phyloP scores from a whole-genome alignment of 345 rosid species.

The Hypericum androsaemum region DNA sequence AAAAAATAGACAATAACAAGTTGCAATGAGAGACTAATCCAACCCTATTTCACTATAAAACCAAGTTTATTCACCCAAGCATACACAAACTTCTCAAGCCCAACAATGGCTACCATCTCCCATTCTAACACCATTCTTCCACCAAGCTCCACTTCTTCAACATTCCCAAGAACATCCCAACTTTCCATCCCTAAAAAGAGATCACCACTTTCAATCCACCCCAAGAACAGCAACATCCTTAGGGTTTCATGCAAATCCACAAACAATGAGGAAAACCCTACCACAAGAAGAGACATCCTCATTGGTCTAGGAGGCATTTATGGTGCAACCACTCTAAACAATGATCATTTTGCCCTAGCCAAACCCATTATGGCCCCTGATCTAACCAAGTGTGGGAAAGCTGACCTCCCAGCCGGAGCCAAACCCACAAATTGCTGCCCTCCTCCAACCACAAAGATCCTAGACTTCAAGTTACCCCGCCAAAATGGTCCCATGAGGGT shows the following conservation, averaged over 20 bases:
- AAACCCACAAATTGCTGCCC: conserved; percentile 3
- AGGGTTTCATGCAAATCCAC: not conserved
- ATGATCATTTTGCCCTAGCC: not conserved
- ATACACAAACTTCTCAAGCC: no score
- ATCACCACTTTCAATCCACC: no score
- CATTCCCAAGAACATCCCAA: no score
- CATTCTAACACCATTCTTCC: no score
- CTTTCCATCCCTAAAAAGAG: no score
- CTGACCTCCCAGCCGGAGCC: not conserved
- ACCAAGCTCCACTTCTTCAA: no score
- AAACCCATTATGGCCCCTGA: not conserved
- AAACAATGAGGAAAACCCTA: not conserved
- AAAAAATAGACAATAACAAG: no score
- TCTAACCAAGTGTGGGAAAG: not conserved
- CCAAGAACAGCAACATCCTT: no score
- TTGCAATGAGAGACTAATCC: no score
- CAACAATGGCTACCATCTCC: no score
- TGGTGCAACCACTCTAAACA: not conserved
- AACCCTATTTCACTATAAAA: no score
- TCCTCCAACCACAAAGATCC: not conserved
- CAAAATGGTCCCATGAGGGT: not conserved
- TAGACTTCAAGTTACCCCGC: not conserved
- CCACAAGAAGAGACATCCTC: not conserved
- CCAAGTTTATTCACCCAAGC: no score
- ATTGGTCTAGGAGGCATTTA: not conserved